phyloP scores from a whole-genome alignment of 306 rosid genomes.

The Gleditsia sinensis region DNA sequence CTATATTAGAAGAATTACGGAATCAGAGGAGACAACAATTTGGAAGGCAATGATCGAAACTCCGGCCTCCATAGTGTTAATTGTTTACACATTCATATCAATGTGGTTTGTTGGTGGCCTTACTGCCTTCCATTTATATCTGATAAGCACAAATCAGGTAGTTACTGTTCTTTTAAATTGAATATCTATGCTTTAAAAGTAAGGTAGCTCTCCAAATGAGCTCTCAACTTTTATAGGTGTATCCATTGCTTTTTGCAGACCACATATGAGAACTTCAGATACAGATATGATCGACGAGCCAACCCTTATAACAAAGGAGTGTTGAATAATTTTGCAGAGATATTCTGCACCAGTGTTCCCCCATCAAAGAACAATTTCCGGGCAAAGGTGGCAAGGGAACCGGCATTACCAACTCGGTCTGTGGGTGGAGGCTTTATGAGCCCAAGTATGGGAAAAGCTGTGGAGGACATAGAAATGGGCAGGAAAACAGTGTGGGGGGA shows the following conservation, averaged over 20 bases:
- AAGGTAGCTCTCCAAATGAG: background rate
- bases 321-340: constrained; percentile 75
- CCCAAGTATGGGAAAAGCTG: constrained; percentile 86
- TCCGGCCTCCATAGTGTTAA: constrained; percentile 92
- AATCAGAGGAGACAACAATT: constrained; percentile 61
- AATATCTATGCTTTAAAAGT: background rate
- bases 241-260: constrained; percentile 61
- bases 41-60: constrained; percentile 97
- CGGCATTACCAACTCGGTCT: constrained; percentile 64
- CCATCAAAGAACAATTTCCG: constrained; percentile 83
- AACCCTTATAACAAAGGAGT: constrained; percentile 88
- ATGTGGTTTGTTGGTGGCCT: constrained; percentile 99
- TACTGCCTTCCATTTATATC: constrained; percentile 93
- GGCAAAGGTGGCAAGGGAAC: constrained; percentile 74
- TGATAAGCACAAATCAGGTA: constrained; percentile 97
- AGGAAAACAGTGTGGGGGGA: constrained; percentile 94
- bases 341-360: constrained; percentile 76
- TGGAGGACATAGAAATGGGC: constrained; percentile 94
- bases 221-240: background rate
- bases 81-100: constrained; percentile 87
- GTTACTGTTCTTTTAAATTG: background rate
- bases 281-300: constrained; percentile 81
- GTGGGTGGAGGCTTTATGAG: constrained; percentile 89
- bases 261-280: constrained; percentile 92
- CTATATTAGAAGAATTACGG: constrained; percentile 81